These are phyloP conservation scores for Eragrostis nindensis DNA, from an alignment of 176 grass and related monocot genomes.

Conservation along the genomic window DNA sequence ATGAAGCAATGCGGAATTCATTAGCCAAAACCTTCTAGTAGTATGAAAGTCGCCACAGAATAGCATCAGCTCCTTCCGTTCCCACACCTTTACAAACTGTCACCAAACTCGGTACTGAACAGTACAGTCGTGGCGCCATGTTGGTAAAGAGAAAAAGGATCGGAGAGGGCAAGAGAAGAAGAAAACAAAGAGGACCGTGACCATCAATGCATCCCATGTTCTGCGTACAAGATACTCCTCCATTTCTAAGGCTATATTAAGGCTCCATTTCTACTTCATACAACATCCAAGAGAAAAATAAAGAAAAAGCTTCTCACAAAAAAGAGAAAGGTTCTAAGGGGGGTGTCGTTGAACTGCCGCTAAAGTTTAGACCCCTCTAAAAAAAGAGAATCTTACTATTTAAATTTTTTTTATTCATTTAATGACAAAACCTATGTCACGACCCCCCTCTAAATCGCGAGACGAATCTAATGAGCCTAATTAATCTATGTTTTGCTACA, in stretches of 20 bases:
- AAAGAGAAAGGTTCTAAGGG: not conserved
- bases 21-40: not conserved
- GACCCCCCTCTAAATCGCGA: no score
- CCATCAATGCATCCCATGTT: constrained; percentile 31
- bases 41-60: not conserved
- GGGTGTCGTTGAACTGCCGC: no score
- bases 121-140: not conserved
- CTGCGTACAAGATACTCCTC: not conserved
- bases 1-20: not conserved
- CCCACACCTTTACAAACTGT: constrained; percentile 26
- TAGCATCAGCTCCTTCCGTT: not conserved
- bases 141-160: not conserved
- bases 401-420: no score
- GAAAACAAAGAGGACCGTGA: not conserved
- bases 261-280: no score
- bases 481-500: no score
- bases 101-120: not conserved
- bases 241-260: not conserved
- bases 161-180: not conserved
- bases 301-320: not conserved
- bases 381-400: no score
- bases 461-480: no score
- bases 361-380: no score
- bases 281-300: not conserved
- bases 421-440: no score